Evolutionary conservation across 73 alveolate species (phyloP).

Genomic region (Paramecium octaurelia): DNA sequence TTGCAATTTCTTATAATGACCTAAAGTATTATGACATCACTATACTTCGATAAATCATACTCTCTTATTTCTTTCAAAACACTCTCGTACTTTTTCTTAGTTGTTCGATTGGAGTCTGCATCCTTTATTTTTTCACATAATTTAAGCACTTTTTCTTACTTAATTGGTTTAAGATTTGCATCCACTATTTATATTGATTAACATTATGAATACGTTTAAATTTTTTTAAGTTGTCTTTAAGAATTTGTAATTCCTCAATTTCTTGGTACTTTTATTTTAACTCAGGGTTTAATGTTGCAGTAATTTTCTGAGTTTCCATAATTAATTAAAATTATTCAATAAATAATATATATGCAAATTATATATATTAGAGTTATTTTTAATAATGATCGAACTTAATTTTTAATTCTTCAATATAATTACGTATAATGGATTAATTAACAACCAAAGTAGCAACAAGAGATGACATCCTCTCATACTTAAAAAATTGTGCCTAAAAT

Average conservation of each 20-base stretch:
- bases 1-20: background rate
- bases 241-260: background rate
- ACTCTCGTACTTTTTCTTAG: background rate
- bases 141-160: background rate
- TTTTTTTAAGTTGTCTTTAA: background rate
- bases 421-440: background rate
- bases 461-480: background rate
- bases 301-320: background rate
- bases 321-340: background rate
- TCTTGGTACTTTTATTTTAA: conserved; percentile 20
- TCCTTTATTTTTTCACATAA: conserved; percentile 8
- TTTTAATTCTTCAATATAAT: background rate
- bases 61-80: conserved; percentile 33
- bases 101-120: conserved; percentile 10
- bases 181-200: background rate
- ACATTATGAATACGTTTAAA: background rate
- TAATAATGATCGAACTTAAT: background rate
- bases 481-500: background rate
- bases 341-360: background rate
- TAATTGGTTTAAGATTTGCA: background rate
- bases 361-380: background rate
- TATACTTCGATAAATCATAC: background rate
- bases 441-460: conserved; percentile 29
- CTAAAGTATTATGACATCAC: background rate
- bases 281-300: background rate